Conservation (phyloP, 352 stramenopile species). For the Globisporangium splendens region DNA sequence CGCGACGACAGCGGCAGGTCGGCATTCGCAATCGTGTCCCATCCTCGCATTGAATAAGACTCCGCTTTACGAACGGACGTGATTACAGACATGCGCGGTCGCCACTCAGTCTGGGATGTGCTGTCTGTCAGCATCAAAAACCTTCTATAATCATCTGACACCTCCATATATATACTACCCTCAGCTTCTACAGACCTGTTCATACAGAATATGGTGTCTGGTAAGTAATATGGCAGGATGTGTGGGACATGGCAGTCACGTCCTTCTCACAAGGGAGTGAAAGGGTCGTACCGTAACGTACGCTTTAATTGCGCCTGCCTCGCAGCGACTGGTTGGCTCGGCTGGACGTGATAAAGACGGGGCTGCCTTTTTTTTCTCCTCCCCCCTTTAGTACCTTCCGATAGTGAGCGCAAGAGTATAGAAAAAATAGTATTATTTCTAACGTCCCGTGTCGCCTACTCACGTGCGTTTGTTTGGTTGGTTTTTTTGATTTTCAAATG, state of each 20-base stretch:
- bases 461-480: background rate
- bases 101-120: no score
- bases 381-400: no score
- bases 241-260: background rate
- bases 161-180: background rate
- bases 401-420: no score
- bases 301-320: constrained; percentile 15
- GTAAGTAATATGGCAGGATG: background rate
- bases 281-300: constrained; percentile 2
- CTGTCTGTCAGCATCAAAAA: no score
- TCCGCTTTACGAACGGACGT: background rate
- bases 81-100: no score
- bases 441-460: no score
- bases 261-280: background rate
- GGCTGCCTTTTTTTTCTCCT: background rate
- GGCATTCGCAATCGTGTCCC: background rate
- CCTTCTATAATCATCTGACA: no score
- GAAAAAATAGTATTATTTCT: constrained; percentile 1
- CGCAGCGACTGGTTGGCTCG: constrained; percentile 8
- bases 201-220: background rate
- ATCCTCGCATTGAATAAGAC: constrained; percentile 9
- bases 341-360: constrained; percentile 5
- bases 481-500: constrained; percentile 34
- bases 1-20: no score
- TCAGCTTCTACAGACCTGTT: background rate